phyloP scores from a whole-genome alignment of 2,329 filamentous ascomycete species.

The Cordyceps pruinosa region DNA sequence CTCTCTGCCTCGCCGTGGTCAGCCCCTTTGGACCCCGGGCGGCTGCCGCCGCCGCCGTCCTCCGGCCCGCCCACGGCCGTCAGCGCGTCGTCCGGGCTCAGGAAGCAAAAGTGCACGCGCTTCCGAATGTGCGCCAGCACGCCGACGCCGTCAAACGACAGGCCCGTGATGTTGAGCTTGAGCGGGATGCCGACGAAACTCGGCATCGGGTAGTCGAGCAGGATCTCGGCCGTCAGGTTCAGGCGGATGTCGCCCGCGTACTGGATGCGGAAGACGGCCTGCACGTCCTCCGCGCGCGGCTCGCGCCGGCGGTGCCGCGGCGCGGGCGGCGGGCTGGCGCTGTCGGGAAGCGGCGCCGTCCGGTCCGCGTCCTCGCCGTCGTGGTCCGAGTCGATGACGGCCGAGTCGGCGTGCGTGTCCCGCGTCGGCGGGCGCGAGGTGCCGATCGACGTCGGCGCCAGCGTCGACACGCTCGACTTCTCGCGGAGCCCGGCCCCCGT shows the following conservation, averaged over 20 bases:
- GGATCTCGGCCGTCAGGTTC: slow-evolving; percentile 86
- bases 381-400: slow-evolving; percentile 33
- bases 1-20: slow-evolving; percentile 20
- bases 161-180: slow-evolving; percentile 87
- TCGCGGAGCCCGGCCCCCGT: slow-evolving; percentile 43
- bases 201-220: slow-evolving; percentile 97
- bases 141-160: slow-evolving; percentile 92
- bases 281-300: slow-evolving; percentile 75
- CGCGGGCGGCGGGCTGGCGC: slow-evolving; percentile 25
- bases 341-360: slow-evolving; percentile 13
- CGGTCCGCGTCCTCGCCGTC: slow-evolving; percentile 15
- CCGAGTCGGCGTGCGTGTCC: slow-evolving; percentile 36
- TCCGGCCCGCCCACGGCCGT: slow-evolving; percentile 56
- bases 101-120: slow-evolving; percentile 86
- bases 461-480: slow-evolving; percentile 56
- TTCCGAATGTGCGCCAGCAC: slow-evolving; percentile 87
- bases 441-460: slow-evolving; percentile 47
- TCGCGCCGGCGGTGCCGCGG: slow-evolving; percentile 61
- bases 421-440: slow-evolving; percentile 52
- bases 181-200: slow-evolving; percentile 95
- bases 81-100: slow-evolving; percentile 84
- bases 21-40: slow-evolving; percentile 6
- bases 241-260: slow-evolving; percentile 85
- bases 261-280: slow-evolving; percentile 83
- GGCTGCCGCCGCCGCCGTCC: slow-evolving; percentile 24